These are phyloP conservation scores for Cercophora sp. DNA, from an alignment of 495 filamentous ascomycete species.

Conservation along the genomic window DNA sequence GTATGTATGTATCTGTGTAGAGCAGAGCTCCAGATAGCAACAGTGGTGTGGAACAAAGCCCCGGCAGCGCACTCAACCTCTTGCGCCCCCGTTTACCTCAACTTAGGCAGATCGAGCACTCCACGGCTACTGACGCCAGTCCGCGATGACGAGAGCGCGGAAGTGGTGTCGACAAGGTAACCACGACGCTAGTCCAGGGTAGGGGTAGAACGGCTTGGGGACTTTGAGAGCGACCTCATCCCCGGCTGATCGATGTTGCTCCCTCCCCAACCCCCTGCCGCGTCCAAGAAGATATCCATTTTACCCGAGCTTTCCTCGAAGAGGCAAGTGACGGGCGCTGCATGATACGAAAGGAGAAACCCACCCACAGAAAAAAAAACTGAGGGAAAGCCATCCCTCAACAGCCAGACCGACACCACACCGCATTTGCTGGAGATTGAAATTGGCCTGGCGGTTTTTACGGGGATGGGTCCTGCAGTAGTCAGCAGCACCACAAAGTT, in stretches of 20 bases:
- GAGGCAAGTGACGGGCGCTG: slow-evolving; percentile 18
- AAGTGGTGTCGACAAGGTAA: slow-evolving; percentile 7
- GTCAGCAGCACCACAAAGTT: slow-evolving; percentile 2
- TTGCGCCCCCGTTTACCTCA: no score
- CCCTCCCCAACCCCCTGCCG: background rate
- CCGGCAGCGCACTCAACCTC: no score
- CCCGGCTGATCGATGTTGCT: slow-evolving; percentile 5
- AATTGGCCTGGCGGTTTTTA: slow-evolving; percentile 12
- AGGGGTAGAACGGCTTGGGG: slow-evolving; percentile 5
- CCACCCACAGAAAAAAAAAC: background rate
- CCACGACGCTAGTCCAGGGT: slow-evolving; percentile 5
- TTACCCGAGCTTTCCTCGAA: slow-evolving; percentile 26
- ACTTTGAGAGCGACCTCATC: background rate
- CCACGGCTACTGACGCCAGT: slow-evolving; percentile 2
- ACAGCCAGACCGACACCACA: background rate
- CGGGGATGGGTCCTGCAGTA: slow-evolving; percentile 16
- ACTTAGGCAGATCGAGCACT: background rate
- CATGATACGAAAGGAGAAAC: slow-evolving; percentile 13
- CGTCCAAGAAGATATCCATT: slow-evolving; percentile 6
- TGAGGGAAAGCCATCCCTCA: background rate
- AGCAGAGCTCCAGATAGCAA: no score
- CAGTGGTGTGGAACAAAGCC: no score
- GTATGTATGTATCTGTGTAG: slow-evolving; percentile 3
- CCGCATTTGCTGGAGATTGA: background rate
- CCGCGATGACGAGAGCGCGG: slow-evolving; percentile 10